These are phyloP conservation scores for Catharanthus roseus DNA, from an alignment of 257 asterid genomes.

Conservation along the genomic window DNA sequence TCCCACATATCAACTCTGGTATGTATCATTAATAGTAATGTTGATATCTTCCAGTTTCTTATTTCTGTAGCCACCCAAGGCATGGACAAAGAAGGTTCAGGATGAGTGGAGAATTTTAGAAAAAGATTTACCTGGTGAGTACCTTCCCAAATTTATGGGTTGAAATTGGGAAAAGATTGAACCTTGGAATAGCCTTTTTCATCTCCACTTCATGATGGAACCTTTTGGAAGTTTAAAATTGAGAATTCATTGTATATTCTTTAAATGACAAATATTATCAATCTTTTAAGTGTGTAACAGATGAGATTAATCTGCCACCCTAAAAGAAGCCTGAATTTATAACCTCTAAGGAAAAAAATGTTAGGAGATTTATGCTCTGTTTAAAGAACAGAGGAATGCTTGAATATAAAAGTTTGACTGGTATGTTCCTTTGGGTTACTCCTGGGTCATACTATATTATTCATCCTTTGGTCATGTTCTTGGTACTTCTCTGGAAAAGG, in stretches of 20 bases:
- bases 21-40: background rate
- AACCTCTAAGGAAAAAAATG: background rate
- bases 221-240: background rate
- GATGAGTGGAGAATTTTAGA: constrained; percentile 58
- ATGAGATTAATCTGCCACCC: background rate
- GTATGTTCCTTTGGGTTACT: background rate
- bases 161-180: background rate
- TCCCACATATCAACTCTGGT: background rate
- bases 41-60: constrained; percentile 11
- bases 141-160: background rate
- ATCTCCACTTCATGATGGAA: background rate
- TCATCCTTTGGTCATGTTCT: background rate
- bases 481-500: background rate
- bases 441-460: no score
- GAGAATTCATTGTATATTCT: background rate
- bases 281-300: background rate
- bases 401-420: background rate
- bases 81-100: constrained; percentile 52
- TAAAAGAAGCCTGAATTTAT: no score
- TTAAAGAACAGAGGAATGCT: background rate
- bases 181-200: background rate
- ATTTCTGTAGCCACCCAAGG: constrained; percentile 38
- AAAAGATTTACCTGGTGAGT: constrained; percentile 53
- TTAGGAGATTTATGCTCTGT: background rate
- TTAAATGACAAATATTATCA: background rate